phyloP scores from a whole-genome alignment of 192 early-diverging fungal species.

The Rhizophlyctis rosea region DNA sequence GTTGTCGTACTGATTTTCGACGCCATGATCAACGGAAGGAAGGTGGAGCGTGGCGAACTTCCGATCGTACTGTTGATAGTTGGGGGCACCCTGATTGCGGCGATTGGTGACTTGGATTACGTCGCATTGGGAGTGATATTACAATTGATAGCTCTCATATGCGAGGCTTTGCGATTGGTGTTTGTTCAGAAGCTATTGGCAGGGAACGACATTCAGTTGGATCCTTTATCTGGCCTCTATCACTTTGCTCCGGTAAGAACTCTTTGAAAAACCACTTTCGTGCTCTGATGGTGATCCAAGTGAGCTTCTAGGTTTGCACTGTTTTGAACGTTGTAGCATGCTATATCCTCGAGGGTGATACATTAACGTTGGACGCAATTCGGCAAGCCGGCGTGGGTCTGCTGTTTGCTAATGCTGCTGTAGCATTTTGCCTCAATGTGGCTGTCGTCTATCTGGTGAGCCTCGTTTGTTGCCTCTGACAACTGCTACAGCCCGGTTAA shows the following conservation, averaged over 20 bases:
- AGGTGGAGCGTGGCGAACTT: constrained; percentile 12
- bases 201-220: constrained; percentile 33
- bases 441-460: constrained; percentile 33
- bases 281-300: no score
- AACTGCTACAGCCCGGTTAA: background rate
- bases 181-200: constrained; percentile 34
- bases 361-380: constrained; percentile 1
- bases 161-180: constrained; percentile 31
- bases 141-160: constrained; percentile 23
- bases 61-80: constrained; percentile 29
- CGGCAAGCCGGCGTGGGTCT: constrained; percentile 9
- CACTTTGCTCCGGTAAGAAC: constrained; percentile 35
- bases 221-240: constrained; percentile 32
- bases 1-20: constrained; percentile 24
- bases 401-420: constrained; percentile 24
- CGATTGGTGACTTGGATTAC: constrained; percentile 33
- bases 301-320: constrained; percentile 35
- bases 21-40: constrained; percentile 8
- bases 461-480: no score
- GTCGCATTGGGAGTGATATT: constrained; percentile 22
- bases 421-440: constrained; percentile 37
- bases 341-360: constrained; percentile 18
- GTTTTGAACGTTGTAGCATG: constrained; percentile 33
- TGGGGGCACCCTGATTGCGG: constrained; percentile 29
- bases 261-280: background rate